phyloP scores from a whole-genome alignment of 805 yeast species.

The Lipomyces japonicus region DNA sequence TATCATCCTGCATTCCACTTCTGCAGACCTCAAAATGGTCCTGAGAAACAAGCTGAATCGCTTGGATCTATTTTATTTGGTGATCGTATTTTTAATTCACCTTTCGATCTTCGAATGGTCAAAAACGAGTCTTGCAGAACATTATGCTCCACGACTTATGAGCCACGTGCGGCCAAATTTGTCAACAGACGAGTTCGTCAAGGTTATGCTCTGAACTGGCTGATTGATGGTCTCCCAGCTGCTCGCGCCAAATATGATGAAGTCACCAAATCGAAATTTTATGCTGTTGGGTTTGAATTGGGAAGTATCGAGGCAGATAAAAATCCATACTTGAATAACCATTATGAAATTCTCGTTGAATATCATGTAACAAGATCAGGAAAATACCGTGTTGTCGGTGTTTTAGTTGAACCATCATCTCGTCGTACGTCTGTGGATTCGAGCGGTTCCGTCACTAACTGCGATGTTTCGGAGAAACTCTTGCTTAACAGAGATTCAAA shows the following conservation, averaged over 20 bases:
- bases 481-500: slow-evolving; percentile 44
- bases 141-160: slow-evolving; percentile 61
- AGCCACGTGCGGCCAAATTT: slow-evolving; percentile 65
- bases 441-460: slow-evolving; percentile 29
- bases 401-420: slow-evolving; percentile 69
- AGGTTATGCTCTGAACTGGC: slow-evolving; percentile 87
- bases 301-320: slow-evolving; percentile 60
- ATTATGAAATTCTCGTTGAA: slow-evolving; percentile 72
- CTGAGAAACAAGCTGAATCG: slow-evolving; percentile 72
- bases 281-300: slow-evolving; percentile 76
- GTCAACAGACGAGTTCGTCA: slow-evolving; percentile 75
- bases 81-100: slow-evolving; percentile 91
- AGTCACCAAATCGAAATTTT: slow-evolving; percentile 58
- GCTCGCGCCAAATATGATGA: slow-evolving; percentile 55
- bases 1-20: slow-evolving; percentile 80
- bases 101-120: slow-evolving; percentile 76
- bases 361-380: slow-evolving; percentile 71
- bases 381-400: slow-evolving; percentile 86
- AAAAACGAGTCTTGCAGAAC: slow-evolving; percentile 61
- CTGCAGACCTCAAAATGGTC: slow-evolving; percentile 68
- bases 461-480: slow-evolving; percentile 31
- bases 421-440: slow-evolving; percentile 43
- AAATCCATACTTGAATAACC: slow-evolving; percentile 70
- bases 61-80: slow-evolving; percentile 93
- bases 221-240: slow-evolving; percentile 91